Evolutionary conservation across 2,329 filamentous ascomycete species (phyloP), one percentile per base, ranked within the genome.

Genomic region (Xylariomycetidae sp.): DNA sequence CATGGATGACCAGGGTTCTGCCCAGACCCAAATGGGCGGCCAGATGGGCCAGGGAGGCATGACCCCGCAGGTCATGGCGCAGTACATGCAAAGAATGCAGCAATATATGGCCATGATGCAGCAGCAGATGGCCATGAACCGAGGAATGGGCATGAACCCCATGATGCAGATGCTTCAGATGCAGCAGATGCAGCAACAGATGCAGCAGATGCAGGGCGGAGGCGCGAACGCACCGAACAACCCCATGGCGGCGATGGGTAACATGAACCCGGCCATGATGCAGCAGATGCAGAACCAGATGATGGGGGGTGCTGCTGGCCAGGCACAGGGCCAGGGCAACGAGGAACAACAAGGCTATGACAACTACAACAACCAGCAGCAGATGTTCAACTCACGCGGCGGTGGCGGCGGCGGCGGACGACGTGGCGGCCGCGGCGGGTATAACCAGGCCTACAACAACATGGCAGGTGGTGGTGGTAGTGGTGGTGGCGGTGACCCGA

Each of bases 41-140:
- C 54, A 52, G 33, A 54, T 55, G 53, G 48, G 44, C 23, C 54
- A 56, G 35, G 50, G 51, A 19, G 50, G 83, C 42, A 93, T 96
- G 85, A 93, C 85, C 14, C 90, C 90, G 1, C 88, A 95, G 53
- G 82, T 94, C 69, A 95, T 96, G 88, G 92, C 92, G 3, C 89
- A 95, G 59, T 95, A 96, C 64, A 94, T 92, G 79, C 87, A 95
- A 59, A 79, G 89, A 29, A 96, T 98, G 90, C 92, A 98, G 61
- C 86, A 95, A 58, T 95, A 94, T 63, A 93, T 95, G 60, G 72
- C 82, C 37, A 81, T 95, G 74, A 92, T 95, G 86, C 88, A 94
- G 61, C 85, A 90, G 52, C 83, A 92, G 56, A 86, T 93, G 75
- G 82, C 81, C 30, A 90, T 90, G 79, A 88, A 77, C 71, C 67